Evolutionary conservation across 805 yeast species (phyloP), one percentile per base, ranked within the genome.

Genomic region (Clavispora phyllophila): DNA sequence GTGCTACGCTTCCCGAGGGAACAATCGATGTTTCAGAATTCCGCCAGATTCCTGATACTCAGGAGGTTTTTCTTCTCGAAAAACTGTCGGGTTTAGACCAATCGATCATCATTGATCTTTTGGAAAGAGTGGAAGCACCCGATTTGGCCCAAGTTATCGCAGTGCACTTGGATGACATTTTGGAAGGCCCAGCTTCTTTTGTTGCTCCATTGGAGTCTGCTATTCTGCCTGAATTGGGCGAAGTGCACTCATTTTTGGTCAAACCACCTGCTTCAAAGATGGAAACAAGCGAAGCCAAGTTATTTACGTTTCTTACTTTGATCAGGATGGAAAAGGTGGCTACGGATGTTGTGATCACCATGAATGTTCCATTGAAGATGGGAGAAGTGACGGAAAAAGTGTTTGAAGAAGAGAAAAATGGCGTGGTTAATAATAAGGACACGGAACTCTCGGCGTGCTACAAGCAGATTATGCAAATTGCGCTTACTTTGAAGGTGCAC

Each of bases 31-130:
- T 89, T 0, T 84, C 96, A 1, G 61, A 69, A 28, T 58, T 90
- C 38, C 69, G 99, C 43, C 87, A 87, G 46, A 78, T 93, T 3
- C 98, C 99, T 0, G 97, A 93, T 56, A 81, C 89, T 1, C 98
- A 93, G 59, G 99, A 91, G 60, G 96, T 91, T 20, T 93, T 76
- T 60, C 79, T 90, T 14, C 36, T 66, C n/a, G 68, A 67, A 37
- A 53, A 48, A 39, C 56, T 70, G 37, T 62, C 37, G 14, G 45
- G 52, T 25, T 44, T 52, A 12, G 77, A 81, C 41, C 79, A 75
- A 49, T 75, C 84, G 14, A 57, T 84, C 9, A 79, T 84, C n/a
- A 56, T 84, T 15, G 93, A 84, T 47, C 58, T 84, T 13, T 60
- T 84, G 48, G 87, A 84, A 50, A 53, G 63, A 20, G 77, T 79